Base-by-base conservation (phyloP, 169 alveolate genomes). In the Plasmodium gallinaceum region DNA sequence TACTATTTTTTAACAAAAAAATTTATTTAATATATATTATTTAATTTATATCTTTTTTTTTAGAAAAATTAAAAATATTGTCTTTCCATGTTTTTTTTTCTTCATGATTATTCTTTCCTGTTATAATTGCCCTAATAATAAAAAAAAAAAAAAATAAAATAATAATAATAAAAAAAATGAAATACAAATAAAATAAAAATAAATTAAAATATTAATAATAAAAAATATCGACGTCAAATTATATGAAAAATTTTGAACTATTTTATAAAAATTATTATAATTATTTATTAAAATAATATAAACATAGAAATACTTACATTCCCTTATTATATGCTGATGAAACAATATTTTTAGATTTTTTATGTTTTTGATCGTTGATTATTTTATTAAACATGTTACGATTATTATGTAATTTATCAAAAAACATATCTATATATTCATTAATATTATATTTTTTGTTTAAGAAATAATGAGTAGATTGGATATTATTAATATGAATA, bases 281-380 rank as follows among this genome's bases (percentile, higher is more conserved):
- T 22, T 37, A 14, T 24, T 9, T 16, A 18, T 0, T 32, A 32
- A 32, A 32, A 32, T 1, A 1, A 32, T 2, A 32, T 32, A 2
- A 32, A 32, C 1, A 32, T 4, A 32, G 39, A 32, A 32, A 32
- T 14, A 60, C 88, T 74, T 26, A 74, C 88, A 66, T 66, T 70
- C 85, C 80, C 51, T 80, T 80, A 26, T 10, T 80, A 46, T 80
- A 68, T 3, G 91, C 85, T 7, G 85, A 68, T 16, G 91, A 80
- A 45, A 80, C 69, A 26, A 80, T 65, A 18, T 52, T 71, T 52
- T 60, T 86, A 9, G n/a, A 8, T 43, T 61, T 86, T 62, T 73
- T 71, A n/a, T 60, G 37, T 42, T 46, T 69, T 14, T 71, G 86
- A 10, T 71, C 88, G n/a, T 24, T 24, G 20, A 72, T 2, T 22